These are phyloP conservation scores for Skeletonema grethae DNA, from an alignment of 108 stramenopile genomes.

Conservation along the genomic window DNA sequence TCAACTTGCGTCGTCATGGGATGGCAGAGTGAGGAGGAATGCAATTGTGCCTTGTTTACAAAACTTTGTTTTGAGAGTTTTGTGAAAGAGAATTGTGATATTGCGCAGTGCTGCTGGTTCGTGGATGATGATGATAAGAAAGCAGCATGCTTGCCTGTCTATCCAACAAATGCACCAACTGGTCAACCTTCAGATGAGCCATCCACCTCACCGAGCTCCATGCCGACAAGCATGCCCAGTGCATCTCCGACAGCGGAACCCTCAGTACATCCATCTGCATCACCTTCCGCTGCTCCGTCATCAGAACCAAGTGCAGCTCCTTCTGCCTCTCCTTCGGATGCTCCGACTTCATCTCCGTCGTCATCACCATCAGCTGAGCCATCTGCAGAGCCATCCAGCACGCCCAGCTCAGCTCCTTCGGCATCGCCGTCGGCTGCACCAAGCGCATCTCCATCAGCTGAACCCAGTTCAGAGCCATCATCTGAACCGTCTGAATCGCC, in stretches of 20 bases:
- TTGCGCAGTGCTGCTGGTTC: conserved; percentile 4
- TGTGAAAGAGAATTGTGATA: neutral
- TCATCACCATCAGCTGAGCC: neutral
- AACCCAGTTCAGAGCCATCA: neutral
- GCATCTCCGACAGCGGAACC: neutral
- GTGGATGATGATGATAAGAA: neutral
- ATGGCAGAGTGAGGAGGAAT: neutral
- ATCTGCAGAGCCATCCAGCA: neutral
- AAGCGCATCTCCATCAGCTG: too few relatives aligned
- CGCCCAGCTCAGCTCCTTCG: neutral
- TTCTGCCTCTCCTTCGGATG: neutral
- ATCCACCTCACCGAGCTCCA: too few relatives aligned
- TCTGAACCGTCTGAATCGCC: neutral
- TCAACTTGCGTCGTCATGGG: neutral
- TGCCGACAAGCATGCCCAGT: too few relatives aligned
- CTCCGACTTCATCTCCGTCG: neutral
- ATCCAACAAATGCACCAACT: too few relatives aligned
- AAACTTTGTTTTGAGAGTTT: neutral
- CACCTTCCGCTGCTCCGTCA: neutral
- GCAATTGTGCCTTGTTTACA: conserved; percentile 1
- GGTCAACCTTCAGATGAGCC: neutral
- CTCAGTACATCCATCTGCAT: conserved; percentile 1
- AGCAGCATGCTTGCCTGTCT: neutral
- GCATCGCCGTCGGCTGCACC: neutral
- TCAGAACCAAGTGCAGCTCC: neutral